Evolutionary conservation across 257 asterid species (phyloP), one percentile per base, ranked within the genome.

Genomic region (Leptodermis oblonga): DNA sequence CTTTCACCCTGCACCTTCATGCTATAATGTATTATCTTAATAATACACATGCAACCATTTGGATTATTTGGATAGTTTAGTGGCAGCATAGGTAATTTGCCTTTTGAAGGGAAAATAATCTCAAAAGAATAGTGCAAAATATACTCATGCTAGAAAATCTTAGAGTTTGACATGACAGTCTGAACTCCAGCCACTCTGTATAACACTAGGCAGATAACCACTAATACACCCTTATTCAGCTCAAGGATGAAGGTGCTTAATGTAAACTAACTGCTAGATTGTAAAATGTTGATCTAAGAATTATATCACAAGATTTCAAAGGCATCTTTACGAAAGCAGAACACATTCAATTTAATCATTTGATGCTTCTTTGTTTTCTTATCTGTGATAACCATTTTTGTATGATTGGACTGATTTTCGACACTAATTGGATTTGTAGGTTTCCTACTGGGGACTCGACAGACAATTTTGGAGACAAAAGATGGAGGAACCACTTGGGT

Each of bases 401-500:
- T 23, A 8, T 23, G 33, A 76, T 36, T 30, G 46, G 59, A 7
- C 0, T 46, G 30, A 67, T 33, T 41, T 36, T 7, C 1, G 43
- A 3, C 0, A 26, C 53, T 63, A 78, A 53, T 53, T 78, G 75
- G 72, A 49, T 78, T 79, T 66, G 46, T 79, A 90, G 97, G 97
- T 75, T 90, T 90, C 70, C 74, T 88, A 28, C 39, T 90, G 79
- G 97, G 98, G 49, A 92, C 98, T 53, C 86, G 98, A 69, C 98
- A 92, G 70, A 92, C 98, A 60, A 59, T 92, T 59, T 79, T 92
- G 85, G 97, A 92, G 92, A 92, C 98, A 7, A 92, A 90, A 80
- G 96, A 92, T 73, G 93, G 94, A 67, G 98, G 98, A 74, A 84
- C 15, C 79, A 87, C 95, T 39, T 92, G 98, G 98, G 86, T 63